phyloP scores from a whole-genome alignment of 2,329 filamentous ascomycete species.

The Calonectria hongkongensis region DNA sequence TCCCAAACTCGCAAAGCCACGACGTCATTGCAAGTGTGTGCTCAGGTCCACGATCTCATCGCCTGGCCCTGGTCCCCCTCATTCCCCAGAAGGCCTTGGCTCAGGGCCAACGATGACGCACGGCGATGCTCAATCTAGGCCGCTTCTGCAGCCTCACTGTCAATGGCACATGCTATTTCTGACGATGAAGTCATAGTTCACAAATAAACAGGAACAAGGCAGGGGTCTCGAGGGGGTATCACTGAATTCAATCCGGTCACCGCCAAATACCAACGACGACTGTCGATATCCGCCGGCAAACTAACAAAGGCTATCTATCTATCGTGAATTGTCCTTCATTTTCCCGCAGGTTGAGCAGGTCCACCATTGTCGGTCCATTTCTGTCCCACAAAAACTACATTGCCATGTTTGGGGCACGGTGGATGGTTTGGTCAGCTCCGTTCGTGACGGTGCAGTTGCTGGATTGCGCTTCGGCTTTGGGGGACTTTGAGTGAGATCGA shows the following conservation, averaged over 20 bases:
- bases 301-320: conserved; percentile 8
- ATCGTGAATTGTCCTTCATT: conserved; percentile 70
- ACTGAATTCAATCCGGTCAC: conserved; percentile 38
- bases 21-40: conserved; percentile 48
- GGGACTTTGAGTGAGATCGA: conserved; percentile 61
- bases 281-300: conserved; percentile 16
- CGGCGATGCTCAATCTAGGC: conserved; percentile 30
- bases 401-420: conserved; percentile 65
- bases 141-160: conserved; percentile 30
- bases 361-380: conserved; percentile 75
- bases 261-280: conserved; percentile 20
- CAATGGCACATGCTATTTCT: conserved; percentile 19
- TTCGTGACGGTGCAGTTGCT: conserved; percentile 39
- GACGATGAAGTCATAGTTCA: conserved; percentile 52
- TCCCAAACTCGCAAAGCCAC: conserved; percentile 51
- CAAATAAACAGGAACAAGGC: conserved; percentile 25
- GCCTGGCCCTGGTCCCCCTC: conserved; percentile 46
- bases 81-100: conserved; percentile 32
- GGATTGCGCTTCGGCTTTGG: conserved; percentile 46
- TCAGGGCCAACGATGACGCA: conserved; percentile 31
- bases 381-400: conserved; percentile 71
- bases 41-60: conserved; percentile 49
- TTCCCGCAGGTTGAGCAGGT: conserved; percentile 73
- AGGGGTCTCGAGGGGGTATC: conserved; percentile 39
- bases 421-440: conserved; percentile 32